Percentiles rank a stretch among this genome's conserved stretches.
Evolutionary conservation across 169 alveolate genomes (phyloP).

Genomic region (Eimeria brunetti): DNA sequence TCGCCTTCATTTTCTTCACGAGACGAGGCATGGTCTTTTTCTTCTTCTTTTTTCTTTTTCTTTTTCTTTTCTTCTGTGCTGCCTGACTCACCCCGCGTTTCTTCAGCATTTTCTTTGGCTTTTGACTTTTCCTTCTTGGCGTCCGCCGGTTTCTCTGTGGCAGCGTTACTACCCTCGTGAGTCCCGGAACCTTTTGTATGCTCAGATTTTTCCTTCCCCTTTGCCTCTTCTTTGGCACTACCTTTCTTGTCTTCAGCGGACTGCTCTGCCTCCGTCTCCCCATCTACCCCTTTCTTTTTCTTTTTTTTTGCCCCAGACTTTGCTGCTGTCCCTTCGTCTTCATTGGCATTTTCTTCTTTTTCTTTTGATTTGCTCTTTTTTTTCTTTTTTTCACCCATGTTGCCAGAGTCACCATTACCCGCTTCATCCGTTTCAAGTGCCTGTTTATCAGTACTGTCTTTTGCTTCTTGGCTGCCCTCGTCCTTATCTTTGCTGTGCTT

Average conservation of each 20-base stretch:
- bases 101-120: constrained; percentile 30
- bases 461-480: constrained; percentile 14
- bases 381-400: constrained; percentile 26
- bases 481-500: constrained; percentile 37
- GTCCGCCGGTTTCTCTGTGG: not conserved
- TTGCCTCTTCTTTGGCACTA: not conserved
- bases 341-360: not conserved
- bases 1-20: not conserved
- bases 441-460: not conserved
- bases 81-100: not conserved
- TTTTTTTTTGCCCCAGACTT: constrained; percentile 40
- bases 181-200: not conserved
- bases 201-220: constrained; percentile 26
- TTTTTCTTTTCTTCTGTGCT: not conserved
- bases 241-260: not conserved
- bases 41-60: not conserved
- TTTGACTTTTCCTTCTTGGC: constrained; percentile 19
- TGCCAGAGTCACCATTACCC: constrained; percentile 6
- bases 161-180: not conserved
- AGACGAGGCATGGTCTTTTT: constrained; percentile 23
- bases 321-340: not conserved
- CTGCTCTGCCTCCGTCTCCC: not conserved
- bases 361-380: not conserved
- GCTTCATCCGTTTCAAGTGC: not conserved
- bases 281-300: constrained; percentile 23